Base-by-base conservation (phyloP, 768 basidiomycete genomes). In the Wakefieldia striispora region DNA sequence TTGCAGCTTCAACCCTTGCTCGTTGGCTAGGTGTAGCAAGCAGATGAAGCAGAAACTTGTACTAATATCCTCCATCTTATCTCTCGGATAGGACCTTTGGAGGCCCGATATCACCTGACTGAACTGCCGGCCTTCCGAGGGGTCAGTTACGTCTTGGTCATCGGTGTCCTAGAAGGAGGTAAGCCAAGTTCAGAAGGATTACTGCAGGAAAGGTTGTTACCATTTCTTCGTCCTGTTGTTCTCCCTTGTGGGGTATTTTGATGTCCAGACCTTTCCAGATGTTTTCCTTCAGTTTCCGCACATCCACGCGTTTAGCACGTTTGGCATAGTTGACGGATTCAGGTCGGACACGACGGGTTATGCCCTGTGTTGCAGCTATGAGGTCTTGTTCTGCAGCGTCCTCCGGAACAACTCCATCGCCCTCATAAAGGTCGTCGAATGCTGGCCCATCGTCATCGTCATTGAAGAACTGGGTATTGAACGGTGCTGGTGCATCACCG, bases 31-130 rank as follows among this genome's bases (percentile, higher is more conserved):
- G 72, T 98, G 97, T 16, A 99, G 73, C 21, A 98, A 74, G 63
- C 97, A 98, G 66, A 98, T 99, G 75, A 98, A 99, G 67, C 95
- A 98, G 83, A 95, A 98, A 56, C 92, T 95, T 14, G 97, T 98
- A 66, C 94, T 97, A 64, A 98, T 97, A 56, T 99, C 97, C 35
- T 88, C 88, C 87, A 98, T 89, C 74, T 95, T 97, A 37, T 97
- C 95, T 50, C 73, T 72, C 0, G 95, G 93, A 67, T 98, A 98
- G 6, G 87, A 82, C 44, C 72, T 77, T 57, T 89, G 83, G 29
- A 99, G 77, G 16, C 84, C 84, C 2, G 83, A 78, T 57, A 98
- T 90, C 55, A 98, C 94, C 47, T 82, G 79, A 48, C 81, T 81
- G 66, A 93, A 93, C 46, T 80, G 76, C 14, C 87, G 77, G 9